phyloP scores from a whole-genome alignment of 2,329 filamentous ascomycete genomes.

The Thermothelomyces thermophilus region DNA sequence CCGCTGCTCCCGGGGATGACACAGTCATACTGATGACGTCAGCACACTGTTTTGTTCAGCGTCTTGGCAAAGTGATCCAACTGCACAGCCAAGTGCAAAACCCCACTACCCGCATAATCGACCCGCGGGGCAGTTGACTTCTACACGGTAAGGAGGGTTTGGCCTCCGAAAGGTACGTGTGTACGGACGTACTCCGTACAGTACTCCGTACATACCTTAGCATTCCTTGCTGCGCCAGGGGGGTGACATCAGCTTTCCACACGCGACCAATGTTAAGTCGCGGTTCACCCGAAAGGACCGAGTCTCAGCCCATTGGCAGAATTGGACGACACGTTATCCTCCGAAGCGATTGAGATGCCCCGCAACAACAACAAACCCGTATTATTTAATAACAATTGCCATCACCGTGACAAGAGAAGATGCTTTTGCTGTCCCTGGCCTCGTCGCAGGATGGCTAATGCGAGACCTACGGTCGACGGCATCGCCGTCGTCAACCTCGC shows the following conservation, averaged over 20 bases:
- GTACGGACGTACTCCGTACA: no score
- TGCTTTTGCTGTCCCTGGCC: background rate
- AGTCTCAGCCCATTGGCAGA: no score
- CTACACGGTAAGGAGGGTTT: no score
- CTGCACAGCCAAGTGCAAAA: background rate
- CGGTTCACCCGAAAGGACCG: background rate
- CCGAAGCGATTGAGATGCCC: background rate
- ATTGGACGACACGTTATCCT: no score
- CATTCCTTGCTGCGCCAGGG: no score
- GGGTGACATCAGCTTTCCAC: background rate
- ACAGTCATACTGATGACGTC: slow-evolving; percentile 1
- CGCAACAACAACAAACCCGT: background rate
- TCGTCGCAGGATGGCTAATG: slow-evolving; percentile 15
- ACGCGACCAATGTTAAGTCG: background rate
- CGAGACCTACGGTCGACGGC: slow-evolving; percentile 20
- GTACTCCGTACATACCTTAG: no score
- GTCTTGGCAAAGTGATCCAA: background rate
- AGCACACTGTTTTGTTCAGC: background rate
- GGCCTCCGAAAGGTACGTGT: no score
- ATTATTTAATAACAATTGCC: background rate
- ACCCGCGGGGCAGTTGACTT: no score
- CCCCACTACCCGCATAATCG: background rate
- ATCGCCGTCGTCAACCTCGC: slow-evolving; percentile 19
- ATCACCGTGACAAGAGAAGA: background rate
- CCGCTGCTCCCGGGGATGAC: no score